A percentile compares a stretch with the other conserved stretches of the same genome.
Conservation (phyloP, 2,329 filamentous ascomycete species). For the Zymoseptoria ardabiliae region DNA sequence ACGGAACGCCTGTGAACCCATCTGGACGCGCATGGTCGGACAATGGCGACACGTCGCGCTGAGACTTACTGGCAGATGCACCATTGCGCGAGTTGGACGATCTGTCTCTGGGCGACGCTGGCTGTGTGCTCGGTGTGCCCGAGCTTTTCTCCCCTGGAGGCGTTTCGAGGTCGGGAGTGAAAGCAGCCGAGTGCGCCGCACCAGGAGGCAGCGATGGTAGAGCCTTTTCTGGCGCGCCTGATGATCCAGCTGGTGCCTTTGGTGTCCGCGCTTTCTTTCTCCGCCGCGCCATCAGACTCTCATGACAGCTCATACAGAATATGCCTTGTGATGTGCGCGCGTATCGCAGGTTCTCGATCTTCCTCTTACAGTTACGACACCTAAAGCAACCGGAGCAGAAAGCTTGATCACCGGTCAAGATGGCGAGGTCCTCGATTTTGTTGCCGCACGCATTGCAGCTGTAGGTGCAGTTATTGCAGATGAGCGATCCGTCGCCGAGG, state of each 20-base stretch:
- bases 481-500: constrained; percentile 92
- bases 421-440: constrained; percentile 97
- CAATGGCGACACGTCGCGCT: constrained; percentile 30
- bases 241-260: constrained; percentile 48
- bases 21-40: constrained; percentile 28
- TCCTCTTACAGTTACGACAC: constrained; percentile 95
- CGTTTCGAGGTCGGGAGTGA: constrained; percentile 50
- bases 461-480: constrained; percentile 99
- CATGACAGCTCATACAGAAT: constrained; percentile 98
- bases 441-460: constrained; percentile 94
- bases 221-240: constrained; percentile 61
- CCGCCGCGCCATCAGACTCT: constrained; percentile 87
- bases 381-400: constrained; percentile 97
- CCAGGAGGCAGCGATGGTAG: constrained; percentile 82
- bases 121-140: constrained; percentile 60
- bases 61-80: constrained; percentile 18
- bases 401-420: constrained; percentile 93
- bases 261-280: constrained; percentile 69
- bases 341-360: constrained; percentile 97
- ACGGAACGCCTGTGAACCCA: constrained; percentile 21
- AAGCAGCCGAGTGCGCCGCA: constrained; percentile 56
- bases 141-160: constrained; percentile 55
- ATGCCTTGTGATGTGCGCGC: constrained; percentile 96
- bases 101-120: constrained; percentile 26
- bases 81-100: constrained; percentile 22